These are phyloP conservation scores for Halophytophthora batemanensis DNA, from an alignment of 352 stramenopile species.

Conservation along the genomic window DNA sequence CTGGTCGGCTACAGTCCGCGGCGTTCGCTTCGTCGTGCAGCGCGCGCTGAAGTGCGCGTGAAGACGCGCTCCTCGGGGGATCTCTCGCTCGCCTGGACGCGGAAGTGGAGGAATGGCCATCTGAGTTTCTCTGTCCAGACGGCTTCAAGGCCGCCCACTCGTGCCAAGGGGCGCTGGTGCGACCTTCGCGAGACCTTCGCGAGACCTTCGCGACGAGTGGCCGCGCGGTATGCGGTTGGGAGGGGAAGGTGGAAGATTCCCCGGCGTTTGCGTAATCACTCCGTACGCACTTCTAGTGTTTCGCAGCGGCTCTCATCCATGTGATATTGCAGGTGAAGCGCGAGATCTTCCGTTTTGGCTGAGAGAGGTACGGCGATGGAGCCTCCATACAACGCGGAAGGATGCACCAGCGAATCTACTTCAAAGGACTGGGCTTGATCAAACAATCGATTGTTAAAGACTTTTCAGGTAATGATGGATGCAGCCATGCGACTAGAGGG, in stretches of 20 bases:
- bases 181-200: constrained; percentile 6
- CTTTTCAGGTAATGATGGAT: no score
- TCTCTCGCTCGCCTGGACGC: neutral
- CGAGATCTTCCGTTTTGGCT: no score
- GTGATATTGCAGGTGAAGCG: no score
- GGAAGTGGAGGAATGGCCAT: neutral
- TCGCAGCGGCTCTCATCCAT: no score
- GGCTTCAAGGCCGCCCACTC: neutral
- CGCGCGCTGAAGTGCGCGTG: constrained; percentile 10
- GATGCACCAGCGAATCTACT: no score
- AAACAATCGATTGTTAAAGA: neutral
- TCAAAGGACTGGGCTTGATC: neutral
- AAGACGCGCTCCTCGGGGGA: constrained; percentile 4
- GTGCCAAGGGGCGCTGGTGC: constrained; percentile 1
- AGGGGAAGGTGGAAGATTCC: neutral
- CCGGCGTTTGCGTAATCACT: constrained; percentile 8
- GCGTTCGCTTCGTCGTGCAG: constrained; percentile 1
- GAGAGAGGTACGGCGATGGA: no score
- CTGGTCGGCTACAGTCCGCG: neutral
- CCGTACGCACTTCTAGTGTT: neutral
- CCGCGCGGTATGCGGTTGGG: neutral
- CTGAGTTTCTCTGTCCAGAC: neutral
- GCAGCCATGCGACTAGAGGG: no score
- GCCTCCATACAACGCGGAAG: no score
- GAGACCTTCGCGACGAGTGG: constrained; percentile 5